Base-by-base conservation (phyloP, 495 filamentous ascomycete species). In the Talaromyces adpressus region DNA sequence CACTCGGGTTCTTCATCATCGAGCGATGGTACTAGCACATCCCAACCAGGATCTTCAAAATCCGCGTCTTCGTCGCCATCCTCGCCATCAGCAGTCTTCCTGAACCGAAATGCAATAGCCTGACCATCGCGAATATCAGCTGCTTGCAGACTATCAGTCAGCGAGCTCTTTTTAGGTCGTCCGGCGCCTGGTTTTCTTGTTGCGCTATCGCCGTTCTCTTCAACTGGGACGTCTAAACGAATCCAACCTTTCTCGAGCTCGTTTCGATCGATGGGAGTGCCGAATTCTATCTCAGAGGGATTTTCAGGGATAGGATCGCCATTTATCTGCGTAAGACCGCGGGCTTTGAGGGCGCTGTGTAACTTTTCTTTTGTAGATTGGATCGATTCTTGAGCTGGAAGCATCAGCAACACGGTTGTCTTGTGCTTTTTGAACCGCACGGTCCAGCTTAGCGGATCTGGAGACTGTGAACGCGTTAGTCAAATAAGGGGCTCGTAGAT, bases 381-480 rank as follows among this genome's bases (percentile, higher is more conserved):
- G 68, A 96, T 85, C 29, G 85, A 70, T 65, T 86, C 80, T 51
- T 83, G 77, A 3, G 87, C 77, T 41, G 84, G 81, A 30, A 87
- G 80, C 66, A 90, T 85, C 30, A 96, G 79, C 68, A 93, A 81
- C 67, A 96, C 78, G 27, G 90, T 96, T 62, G 85, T 87, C 63
- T 85, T 89, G 73, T 89, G 85, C 74, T 89, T 80, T 68, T 96
- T 96, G 73, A 96, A 85, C 27, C 88, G 84, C 41, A 96, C 72
- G 11, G 90, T 91, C 74, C 84, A 78, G 30, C 84, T 78, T 18
- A 70, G 61, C 16, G 78, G 67, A 61, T 78, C 72, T 49, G 67
- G 39, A 18, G 70, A 62, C 70, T 74, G 65, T 18, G 14, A 32
- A 20, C 30, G 8, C 3, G 30, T 58, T 20, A 58, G 56, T 56